Evolutionary conservation across 2,329 filamentous ascomycete genomes (phyloP).

Genomic region (Septoria linicola): DNA sequence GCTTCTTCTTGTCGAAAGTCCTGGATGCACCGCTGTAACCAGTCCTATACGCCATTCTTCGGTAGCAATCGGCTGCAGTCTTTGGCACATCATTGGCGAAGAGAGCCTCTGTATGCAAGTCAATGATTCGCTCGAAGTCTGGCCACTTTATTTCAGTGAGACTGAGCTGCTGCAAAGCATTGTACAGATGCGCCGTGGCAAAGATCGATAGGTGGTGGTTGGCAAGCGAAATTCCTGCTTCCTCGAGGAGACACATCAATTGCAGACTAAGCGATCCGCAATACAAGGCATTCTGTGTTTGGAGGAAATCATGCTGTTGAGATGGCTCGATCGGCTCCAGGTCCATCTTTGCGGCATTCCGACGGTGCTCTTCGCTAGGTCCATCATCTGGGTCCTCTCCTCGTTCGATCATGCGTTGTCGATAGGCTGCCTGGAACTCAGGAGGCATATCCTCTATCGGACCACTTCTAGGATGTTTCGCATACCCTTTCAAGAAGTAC

Average conservation of each 20-base stretch:
- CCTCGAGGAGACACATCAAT: not conserved
- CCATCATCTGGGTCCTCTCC: too few relatives aligned
- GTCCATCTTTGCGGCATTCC: too few relatives aligned
- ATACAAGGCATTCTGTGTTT: conserved; percentile 3
- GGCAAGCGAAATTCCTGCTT: not conserved
- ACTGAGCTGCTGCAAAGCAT: not conserved
- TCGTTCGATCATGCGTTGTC: too few relatives aligned
- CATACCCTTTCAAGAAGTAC: too few relatives aligned
- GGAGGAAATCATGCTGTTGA: not conserved
- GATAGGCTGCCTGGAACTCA: too few relatives aligned
- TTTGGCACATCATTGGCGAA: conserved; percentile 9
- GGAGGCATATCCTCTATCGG: too few relatives aligned
- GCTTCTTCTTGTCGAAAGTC: not conserved
- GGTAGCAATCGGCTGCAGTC: not conserved
- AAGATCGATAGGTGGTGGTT: conserved; percentile 2
- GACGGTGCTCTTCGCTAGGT: too few relatives aligned
- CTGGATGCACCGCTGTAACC: not conserved
- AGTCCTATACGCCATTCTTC: not conserved
- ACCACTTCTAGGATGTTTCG: too few relatives aligned
- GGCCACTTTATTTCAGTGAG: conserved; percentile 1
- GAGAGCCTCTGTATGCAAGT: not conserved
- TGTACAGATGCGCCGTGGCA: conserved; percentile 7
- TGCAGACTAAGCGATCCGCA: not conserved
- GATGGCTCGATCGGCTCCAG: conserved; percentile 5
- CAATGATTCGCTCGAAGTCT: conserved; percentile 6